A percentile compares a stretch with the other conserved stretches of the same genome.
These are phyloP conservation scores for Ilyonectria mors-panacis DNA, from an alignment of 2,329 filamentous ascomycete genomes.

Conservation along the genomic window DNA sequence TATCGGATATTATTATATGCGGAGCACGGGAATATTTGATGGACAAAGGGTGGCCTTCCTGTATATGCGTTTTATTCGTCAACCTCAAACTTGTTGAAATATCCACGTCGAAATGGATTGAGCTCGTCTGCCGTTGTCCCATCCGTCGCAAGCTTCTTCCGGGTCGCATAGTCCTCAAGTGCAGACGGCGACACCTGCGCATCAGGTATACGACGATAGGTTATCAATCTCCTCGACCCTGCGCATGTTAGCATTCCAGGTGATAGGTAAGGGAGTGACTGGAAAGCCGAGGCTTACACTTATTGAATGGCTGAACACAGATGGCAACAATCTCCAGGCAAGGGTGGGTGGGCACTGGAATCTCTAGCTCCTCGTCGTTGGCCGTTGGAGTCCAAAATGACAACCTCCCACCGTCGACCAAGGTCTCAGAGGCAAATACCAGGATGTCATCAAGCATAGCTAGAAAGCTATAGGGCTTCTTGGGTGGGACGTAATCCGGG, in stretches of 20 bases:
- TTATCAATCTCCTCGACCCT: slow-evolving; percentile 92
- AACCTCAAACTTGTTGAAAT: slow-evolving; percentile 69
- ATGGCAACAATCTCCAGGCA: slow-evolving; percentile 80
- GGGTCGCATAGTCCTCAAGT: slow-evolving; percentile 54
- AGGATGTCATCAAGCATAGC: slow-evolving; percentile 93
- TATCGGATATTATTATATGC: slow-evolving; percentile 35
- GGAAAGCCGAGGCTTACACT: slow-evolving; percentile 71
- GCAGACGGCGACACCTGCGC: slow-evolving; percentile 64
- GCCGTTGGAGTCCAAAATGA: slow-evolving; percentile 99
- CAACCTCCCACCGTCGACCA: slow-evolving; percentile 85
- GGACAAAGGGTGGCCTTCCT: slow-evolving; percentile 40
- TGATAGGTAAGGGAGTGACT: background rate
- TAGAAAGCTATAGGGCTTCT: slow-evolving; percentile 91
- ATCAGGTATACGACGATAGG: slow-evolving; percentile 81
- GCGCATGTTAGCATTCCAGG: slow-evolving; percentile 29
- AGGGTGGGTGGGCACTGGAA: slow-evolving; percentile 83
- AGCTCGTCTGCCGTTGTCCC: slow-evolving; percentile 71
- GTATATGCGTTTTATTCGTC: slow-evolving; percentile 47
- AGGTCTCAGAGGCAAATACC: slow-evolving; percentile 80
- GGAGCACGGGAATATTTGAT: slow-evolving; percentile 45
- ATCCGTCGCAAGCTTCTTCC: slow-evolving; percentile 48
- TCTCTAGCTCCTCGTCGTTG: slow-evolving; percentile 82
- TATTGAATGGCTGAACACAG: slow-evolving; percentile 90
- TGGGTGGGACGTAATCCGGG: slow-evolving; percentile 85
- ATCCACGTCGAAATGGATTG: slow-evolving; percentile 72